Evolutionary conservation across 257 asterid genomes (phyloP), one percentile per base, ranked within the genome.

Genomic region (Salvia miltiorrhiza): DNA sequence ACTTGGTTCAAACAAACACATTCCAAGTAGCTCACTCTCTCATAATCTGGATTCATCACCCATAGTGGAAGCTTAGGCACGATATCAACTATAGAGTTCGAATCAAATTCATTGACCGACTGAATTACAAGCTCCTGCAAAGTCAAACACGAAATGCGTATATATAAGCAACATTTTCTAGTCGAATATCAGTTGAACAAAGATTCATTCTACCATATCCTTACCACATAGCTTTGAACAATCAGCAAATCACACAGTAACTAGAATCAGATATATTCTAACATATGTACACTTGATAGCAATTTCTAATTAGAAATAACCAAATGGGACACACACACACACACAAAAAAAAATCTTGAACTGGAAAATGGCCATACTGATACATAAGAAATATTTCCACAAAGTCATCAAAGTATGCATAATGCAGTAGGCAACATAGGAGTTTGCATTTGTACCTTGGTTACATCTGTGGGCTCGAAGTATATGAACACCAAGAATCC

Each of bases 1-100:
- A 9, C 0, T 2, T 5, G 33, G 30, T 12, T n/a, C 9, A 55
- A 66, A 66, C 53, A 30, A 57, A 57, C 17, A 19, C 10, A 4
- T 24, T 30, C n/a, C 3, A 21, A 67, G 54, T 19, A 24, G 52
- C 78, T 75, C 50, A 90, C 98, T 58, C 95, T 79, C 72, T 92
- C 97, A 44, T 82, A 88, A 66, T 90, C 97, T 1, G 98, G 97
- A 73, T 74, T 80, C 91, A 76, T 86, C 81, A 88, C 88, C 98
- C 96, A 92, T 28, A 81, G 67, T 43, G 98, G 98, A 53, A 92
- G 86, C 60, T 85, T 79, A 26, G 86, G 83, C 35, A 86, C 9
- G 55, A 92, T 76, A 73, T 92, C 94, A 65, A 80, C 13, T 41
- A 83, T 59, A 9, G 77, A 47, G 77, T 39, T 77, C 1, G 78